Conservation (phyloP, 441 rosid species). For the Gossypium laxum region DNA sequence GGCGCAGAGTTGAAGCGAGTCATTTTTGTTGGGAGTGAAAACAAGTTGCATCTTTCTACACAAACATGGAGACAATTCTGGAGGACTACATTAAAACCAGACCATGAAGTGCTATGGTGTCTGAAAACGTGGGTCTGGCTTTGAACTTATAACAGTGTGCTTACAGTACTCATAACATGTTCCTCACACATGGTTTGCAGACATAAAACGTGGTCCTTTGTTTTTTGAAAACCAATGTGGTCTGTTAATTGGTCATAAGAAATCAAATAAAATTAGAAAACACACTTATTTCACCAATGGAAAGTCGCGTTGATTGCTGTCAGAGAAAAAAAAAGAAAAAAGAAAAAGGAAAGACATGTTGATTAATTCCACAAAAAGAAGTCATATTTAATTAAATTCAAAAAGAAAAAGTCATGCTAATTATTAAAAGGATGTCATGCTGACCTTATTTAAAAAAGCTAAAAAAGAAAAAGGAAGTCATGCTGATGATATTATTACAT, state of each 20-base stretch:
- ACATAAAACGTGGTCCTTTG: neutral
- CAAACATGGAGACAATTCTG: neutral
- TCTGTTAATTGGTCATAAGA: neutral
- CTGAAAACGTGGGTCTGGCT: neutral
- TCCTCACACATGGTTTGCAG: conserved; percentile 6
- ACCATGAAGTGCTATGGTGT: neutral
- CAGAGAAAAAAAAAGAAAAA: no score
- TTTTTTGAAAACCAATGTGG: neutral
- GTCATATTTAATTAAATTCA: no score
- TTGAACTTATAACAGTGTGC: neutral
- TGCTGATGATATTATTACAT: neutral
- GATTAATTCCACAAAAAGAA: no score
- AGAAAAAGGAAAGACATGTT: no score
- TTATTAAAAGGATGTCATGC: no score
- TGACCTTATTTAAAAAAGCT: no score
- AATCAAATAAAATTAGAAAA: neutral
- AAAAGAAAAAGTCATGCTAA: no score
- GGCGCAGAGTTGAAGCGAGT: neutral
- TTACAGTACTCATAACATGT: neutral
- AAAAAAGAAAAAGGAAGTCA: neutral
- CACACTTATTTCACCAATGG: neutral
- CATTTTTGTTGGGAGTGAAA: conserved; percentile 7
- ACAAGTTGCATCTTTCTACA: conserved; percentile 12
- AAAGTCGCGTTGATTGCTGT: neutral
- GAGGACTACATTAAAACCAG: neutral